These are phyloP conservation scores for Kurtzmaniella quercitrusa DNA, from an alignment of 1,139 yeast genomes.

Conservation along the genomic window DNA sequence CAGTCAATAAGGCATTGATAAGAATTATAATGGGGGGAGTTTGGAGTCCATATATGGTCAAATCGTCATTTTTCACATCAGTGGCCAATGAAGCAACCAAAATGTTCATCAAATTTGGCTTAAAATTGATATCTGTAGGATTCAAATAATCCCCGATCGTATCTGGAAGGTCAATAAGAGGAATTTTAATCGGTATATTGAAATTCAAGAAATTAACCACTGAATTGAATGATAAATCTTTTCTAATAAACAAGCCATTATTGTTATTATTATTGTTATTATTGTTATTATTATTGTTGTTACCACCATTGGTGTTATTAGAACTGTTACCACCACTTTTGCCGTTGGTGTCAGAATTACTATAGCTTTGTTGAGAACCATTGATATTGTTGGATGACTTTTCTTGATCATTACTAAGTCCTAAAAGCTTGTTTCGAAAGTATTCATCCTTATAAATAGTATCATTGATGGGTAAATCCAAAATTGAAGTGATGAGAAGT, in stretches of 20 bases:
- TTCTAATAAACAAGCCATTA: constrained; percentile 35
- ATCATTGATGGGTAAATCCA: constrained; percentile 45
- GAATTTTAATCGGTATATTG: constrained; percentile 43
- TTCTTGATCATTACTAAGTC: constrained; percentile 17
- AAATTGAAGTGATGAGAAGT: constrained; percentile 39
- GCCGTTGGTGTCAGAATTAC: constrained; percentile 9
- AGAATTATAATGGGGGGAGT: constrained; percentile 57
- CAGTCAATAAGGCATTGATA: constrained; percentile 55
- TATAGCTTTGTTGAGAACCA: constrained; percentile 9
- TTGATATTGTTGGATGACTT: constrained; percentile 5
- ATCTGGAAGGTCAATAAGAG: constrained; percentile 40
- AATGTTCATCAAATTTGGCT: constrained; percentile 37
- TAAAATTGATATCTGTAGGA: constrained; percentile 43
- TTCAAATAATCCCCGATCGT: constrained; percentile 43
- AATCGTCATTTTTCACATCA: constrained; percentile 28
- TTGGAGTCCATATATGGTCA: constrained; percentile 50
- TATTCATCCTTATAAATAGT: constrained; percentile 38
- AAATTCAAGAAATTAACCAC: constrained; percentile 32
- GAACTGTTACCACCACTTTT: constrained; percentile 4
- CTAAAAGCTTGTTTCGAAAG: constrained; percentile 35
- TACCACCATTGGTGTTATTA: constrained; percentile 5
- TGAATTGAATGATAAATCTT: constrained; percentile 43
- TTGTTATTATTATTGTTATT: constrained; percentile 13
- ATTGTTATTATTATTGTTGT: constrained; percentile 2
- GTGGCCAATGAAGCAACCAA: constrained; percentile 32